Conservation (phyloP, 331 rosid genomes). For the Phaseolus coccineus region DNA sequence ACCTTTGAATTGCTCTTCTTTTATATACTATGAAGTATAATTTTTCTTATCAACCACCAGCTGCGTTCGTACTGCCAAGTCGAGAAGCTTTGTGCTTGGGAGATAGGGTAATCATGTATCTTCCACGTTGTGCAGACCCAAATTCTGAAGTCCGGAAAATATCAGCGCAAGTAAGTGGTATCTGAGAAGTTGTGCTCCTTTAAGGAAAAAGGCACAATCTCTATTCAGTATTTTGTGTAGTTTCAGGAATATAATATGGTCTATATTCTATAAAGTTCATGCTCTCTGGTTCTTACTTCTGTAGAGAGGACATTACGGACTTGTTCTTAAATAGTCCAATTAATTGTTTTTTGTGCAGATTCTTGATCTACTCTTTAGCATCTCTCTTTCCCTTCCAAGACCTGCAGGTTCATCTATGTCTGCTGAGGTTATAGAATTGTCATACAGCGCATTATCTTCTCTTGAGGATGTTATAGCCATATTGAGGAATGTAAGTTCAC, state of each 20-base stretch:
- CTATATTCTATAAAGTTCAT: conserved; percentile 28
- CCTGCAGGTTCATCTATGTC: conserved; percentile 70
- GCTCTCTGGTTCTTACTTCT: conserved; percentile 35
- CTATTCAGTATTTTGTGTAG: conserved; percentile 22
- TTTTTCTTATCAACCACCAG: conserved; percentile 57
- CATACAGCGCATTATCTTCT: conserved; percentile 89
- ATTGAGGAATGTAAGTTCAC: conserved; percentile 83
- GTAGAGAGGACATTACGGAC: conserved; percentile 15
- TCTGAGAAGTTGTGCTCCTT: conserved; percentile 25
- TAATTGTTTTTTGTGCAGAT: conserved; percentile 56
- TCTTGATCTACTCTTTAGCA: conserved; percentile 91
- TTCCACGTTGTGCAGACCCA: conserved; percentile 96
- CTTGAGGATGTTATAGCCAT: conserved; percentile 96
- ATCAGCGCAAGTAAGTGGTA: conserved; percentile 82
- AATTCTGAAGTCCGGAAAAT: conserved; percentile 92
- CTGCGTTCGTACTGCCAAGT: conserved; percentile 90
- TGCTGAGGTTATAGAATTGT: conserved; percentile 71
- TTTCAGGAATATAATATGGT: conserved; percentile 29
- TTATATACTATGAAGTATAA: conserved; percentile 5
- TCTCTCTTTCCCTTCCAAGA: conserved; percentile 86
- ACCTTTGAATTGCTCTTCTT: conserved; percentile 19
- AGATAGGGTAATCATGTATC: conserved; percentile 87
- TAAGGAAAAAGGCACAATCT: conserved; percentile 12
- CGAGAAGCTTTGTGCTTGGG: conserved; percentile 95
- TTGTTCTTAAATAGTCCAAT: conserved; percentile 28